phyloP scores from a whole-genome alignment of 2,329 filamentous ascomycete species.

The Botryotinia convoluta region DNA sequence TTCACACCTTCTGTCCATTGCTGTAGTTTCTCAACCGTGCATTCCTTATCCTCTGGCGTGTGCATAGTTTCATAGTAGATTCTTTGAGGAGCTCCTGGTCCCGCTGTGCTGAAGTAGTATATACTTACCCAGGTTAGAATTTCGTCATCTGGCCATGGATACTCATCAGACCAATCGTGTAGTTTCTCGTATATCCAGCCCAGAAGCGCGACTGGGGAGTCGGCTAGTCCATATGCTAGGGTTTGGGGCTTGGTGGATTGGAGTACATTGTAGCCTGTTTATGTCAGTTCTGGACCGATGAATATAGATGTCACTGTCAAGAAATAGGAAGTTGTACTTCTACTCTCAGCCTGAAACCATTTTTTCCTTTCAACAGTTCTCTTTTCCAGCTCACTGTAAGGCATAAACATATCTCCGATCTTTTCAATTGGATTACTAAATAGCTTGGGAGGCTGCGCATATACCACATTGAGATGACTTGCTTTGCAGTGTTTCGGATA shows the following conservation, averaged over 20 bases:
- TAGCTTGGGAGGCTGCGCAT: conserved; percentile 48
- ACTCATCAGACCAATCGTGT: conserved; percentile 70
- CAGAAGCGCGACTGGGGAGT: conserved; percentile 64
- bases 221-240: conserved; percentile 64
- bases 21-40: neutral
- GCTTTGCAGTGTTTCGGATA: conserved; percentile 59
- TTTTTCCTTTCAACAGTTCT: conserved; percentile 45
- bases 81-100: neutral
- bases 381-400: conserved; percentile 52
- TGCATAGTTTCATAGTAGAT: neutral
- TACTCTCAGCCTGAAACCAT: conserved; percentile 56
- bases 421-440: conserved; percentile 55
- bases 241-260: conserved; percentile 72
- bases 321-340: fast-evolving
- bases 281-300: neutral
- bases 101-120: conserved; percentile 56
- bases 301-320: fast-evolving
- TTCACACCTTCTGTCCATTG: neutral
- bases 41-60: neutral
- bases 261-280: conserved; percentile 54
- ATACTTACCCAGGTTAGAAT: conserved; percentile 66
- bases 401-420: conserved; percentile 52
- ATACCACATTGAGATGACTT: conserved; percentile 59
- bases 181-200: conserved; percentile 83
- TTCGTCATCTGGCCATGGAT: conserved; percentile 74